A percentile compares a stretch with the other conserved stretches of the same genome.
Conservation (phyloP, 2,329 filamentous ascomycete species). For the Mollisia scopiformis region DNA sequence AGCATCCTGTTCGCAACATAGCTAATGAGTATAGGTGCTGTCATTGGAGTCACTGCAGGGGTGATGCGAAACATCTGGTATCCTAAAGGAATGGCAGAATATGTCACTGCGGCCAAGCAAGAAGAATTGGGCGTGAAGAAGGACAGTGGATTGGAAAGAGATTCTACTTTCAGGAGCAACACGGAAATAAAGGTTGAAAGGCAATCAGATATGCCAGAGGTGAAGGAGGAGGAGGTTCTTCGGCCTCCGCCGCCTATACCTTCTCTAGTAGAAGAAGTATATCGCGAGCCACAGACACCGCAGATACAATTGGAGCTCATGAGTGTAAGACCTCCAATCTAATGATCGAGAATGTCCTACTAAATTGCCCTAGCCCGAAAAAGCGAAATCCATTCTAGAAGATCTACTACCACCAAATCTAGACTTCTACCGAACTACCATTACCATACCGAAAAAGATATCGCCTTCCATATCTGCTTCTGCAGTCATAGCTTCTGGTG, state of each 20-base stretch:
- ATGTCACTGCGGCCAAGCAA: conserved; percentile 49
- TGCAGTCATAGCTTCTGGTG: conserved; percentile 36
- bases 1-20: too few species aligned
- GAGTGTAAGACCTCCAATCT: conserved; percentile 26
- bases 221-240: conserved; percentile 5
- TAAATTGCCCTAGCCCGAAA: conserved; percentile 29
- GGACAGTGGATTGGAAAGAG: conserved; percentile 47
- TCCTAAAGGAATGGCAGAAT: conserved; percentile 52
- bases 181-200: conserved; percentile 14
- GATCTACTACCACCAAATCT: conserved; percentile 30
- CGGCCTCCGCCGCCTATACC: neutral
- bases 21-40: conserved; percentile 45
- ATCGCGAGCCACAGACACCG: conserved; percentile 9
- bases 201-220: conserved; percentile 10
- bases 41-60: conserved; percentile 53
- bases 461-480: conserved; percentile 37
- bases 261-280: neutral
- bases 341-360: neutral
- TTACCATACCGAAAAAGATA: conserved; percentile 31
- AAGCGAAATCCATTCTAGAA: conserved; percentile 27
- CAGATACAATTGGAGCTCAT: conserved; percentile 27
- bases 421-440: conserved; percentile 34
- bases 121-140: conserved; percentile 46
- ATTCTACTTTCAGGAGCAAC: conserved; percentile 43
- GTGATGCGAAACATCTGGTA: conserved; percentile 59